Percentiles rank a stretch among this genome's conserved stretches.
These are phyloP conservation scores for Fusarium sarcochroum DNA, from an alignment of 2,329 filamentous ascomycete species.

Conservation along the genomic window DNA sequence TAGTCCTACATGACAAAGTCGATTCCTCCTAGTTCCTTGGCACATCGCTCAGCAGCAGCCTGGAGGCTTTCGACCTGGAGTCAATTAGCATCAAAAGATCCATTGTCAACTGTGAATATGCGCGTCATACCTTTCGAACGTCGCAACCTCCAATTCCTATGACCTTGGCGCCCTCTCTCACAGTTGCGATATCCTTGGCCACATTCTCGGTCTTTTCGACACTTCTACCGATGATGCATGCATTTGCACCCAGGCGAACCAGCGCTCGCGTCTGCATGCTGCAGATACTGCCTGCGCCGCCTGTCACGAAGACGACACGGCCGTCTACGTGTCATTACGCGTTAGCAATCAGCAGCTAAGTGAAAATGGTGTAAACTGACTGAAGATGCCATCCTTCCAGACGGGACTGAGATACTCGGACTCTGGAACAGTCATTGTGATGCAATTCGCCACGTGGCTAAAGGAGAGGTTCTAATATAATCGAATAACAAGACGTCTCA, in stretches of 20 bases:
- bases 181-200: slow-evolving; percentile 86
- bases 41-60: slow-evolving; percentile 83
- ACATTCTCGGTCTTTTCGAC: slow-evolving; percentile 86
- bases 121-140: slow-evolving; percentile 75
- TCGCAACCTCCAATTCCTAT: slow-evolving; percentile 86
- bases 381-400: slow-evolving; percentile 90
- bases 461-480: background rate
- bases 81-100: slow-evolving; percentile 5
- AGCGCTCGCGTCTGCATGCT: slow-evolving; percentile 93
- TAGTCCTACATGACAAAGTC: slow-evolving; percentile 87
- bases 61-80: slow-evolving; percentile 56
- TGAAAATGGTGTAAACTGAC: slow-evolving; percentile 61
- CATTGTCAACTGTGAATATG: background rate
- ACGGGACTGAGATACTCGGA: slow-evolving; percentile 84
- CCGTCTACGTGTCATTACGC: slow-evolving; percentile 68
- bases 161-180: slow-evolving; percentile 83
- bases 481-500: background rate
- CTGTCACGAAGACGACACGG: slow-evolving; percentile 95
- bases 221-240: slow-evolving; percentile 93
- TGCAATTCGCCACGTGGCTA: slow-evolving; percentile 1
- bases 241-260: slow-evolving; percentile 91
- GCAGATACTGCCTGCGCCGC: slow-evolving; percentile 93
- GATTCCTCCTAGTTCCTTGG: slow-evolving; percentile 85
- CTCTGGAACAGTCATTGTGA: slow-evolving; percentile 75
- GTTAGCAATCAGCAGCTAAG: slow-evolving; percentile 8